Conservation (phyloP, 2,329 filamentous ascomycete species). For the Calonectria honghensis region DNA sequence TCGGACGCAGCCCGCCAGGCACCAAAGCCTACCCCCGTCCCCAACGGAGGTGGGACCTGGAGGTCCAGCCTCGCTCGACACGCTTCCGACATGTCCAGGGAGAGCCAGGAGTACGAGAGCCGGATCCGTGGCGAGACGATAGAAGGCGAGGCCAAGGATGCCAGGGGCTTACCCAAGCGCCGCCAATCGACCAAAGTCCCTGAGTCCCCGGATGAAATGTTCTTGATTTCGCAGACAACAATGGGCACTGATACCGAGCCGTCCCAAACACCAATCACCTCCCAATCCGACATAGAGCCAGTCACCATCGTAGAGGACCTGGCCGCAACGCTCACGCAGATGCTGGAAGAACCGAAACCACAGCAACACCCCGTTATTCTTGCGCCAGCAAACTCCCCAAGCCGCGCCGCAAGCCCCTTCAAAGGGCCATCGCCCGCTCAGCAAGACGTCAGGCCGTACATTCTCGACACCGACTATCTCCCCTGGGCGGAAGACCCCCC, state of each 20-base stretch:
- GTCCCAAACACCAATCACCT: conserved; percentile 58
- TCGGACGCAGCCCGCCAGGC: conserved; percentile 66
- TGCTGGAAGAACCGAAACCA: conserved; percentile 22
- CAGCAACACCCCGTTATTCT: conserved; percentile 40
- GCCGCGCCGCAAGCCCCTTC: conserved; percentile 51
- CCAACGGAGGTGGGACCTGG: conserved; percentile 45
- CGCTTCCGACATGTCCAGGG: conserved; percentile 53
- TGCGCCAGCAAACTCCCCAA: conserved; percentile 44
- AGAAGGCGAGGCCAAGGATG: conserved; percentile 34
- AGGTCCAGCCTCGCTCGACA: conserved; percentile 56
- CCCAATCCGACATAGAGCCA: conserved; percentile 46
- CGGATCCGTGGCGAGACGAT: conserved; percentile 66
- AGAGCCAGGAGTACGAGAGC: conserved; percentile 65
- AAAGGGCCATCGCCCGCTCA: conserved; percentile 57
- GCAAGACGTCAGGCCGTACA: conserved; percentile 62
- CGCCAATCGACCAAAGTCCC: conserved; percentile 32
- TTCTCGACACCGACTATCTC: conserved; percentile 76
- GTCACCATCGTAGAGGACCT: conserved; percentile 40
- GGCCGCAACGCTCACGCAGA: conserved; percentile 26
- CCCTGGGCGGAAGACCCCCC: conserved; percentile 74
- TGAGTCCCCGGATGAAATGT: conserved; percentile 63
- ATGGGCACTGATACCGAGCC: conserved; percentile 58
- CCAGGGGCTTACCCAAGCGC: conserved; percentile 34
- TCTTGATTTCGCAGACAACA: conserved; percentile 69
- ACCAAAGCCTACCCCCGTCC: conserved; percentile 39